Evolutionary conservation across 2,329 filamentous ascomycete species (phyloP).

Genomic region (Sclerotinia sclerotiorum): DNA sequence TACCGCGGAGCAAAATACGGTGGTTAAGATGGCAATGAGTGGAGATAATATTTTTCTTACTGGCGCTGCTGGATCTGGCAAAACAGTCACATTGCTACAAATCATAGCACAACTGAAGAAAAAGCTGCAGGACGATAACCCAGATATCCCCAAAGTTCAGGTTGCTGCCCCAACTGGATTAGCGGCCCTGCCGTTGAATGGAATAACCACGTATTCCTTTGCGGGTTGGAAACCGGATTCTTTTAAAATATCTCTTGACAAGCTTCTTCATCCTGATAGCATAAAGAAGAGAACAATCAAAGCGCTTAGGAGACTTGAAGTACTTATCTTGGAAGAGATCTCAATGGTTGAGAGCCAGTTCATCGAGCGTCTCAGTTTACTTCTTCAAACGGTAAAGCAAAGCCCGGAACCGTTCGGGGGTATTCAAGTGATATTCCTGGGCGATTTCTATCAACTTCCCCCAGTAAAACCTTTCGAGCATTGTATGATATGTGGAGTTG

Average conservation of each 20-base stretch:
- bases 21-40: conserved; percentile 33
- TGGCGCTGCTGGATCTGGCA: conserved; percentile 37
- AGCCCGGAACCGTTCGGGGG: conserved; percentile 33
- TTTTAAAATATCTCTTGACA: conserved; percentile 24
- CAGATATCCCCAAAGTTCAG: conserved; percentile 24
- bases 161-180: conserved; percentile 38
- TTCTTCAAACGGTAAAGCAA: conserved; percentile 28
- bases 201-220: conserved; percentile 35
- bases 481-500: conserved; percentile 33
- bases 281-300: conserved; percentile 15
- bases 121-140: background rate
- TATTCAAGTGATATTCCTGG: conserved; percentile 37
- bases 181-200: conserved; percentile 34
- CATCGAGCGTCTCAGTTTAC: conserved; percentile 33
- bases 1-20: conserved; percentile 32
- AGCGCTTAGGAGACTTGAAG: conserved; percentile 24
- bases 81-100: conserved; percentile 34
- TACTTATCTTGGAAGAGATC: conserved; percentile 37
- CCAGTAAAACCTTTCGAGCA: conserved; percentile 36
- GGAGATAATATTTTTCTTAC: conserved; percentile 38
- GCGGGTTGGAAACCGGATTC: conserved; percentile 37
- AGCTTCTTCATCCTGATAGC: conserved; percentile 17
- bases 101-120: conserved; percentile 26
- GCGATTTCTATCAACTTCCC: conserved; percentile 38
- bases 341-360: conserved; percentile 39